These are phyloP conservation scores for Incumbomyces delicatus DNA, from an alignment of 2,329 filamentous ascomycete genomes.

Conservation along the genomic window DNA sequence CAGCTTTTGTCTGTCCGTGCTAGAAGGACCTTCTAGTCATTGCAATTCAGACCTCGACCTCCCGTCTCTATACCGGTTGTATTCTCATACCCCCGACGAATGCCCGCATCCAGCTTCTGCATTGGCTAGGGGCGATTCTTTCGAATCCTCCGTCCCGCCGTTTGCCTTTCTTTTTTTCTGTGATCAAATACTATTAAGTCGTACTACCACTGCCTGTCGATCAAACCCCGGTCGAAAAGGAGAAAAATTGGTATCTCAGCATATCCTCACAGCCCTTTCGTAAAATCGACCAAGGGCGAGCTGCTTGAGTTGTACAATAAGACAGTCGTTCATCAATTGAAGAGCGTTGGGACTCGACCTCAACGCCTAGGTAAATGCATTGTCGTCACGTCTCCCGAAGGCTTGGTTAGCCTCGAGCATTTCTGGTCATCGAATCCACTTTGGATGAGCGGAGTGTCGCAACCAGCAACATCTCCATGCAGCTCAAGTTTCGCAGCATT, in stretches of 20 bases:
- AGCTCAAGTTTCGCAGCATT: not conserved
- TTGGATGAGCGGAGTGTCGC: too few relatives aligned
- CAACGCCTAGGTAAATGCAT: slow-evolving; percentile 7
- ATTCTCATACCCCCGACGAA: too few relatives aligned
- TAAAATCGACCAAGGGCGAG: slow-evolving; percentile 1
- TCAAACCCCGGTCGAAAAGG: not conserved
- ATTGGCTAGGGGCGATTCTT: too few relatives aligned
- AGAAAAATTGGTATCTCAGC: slow-evolving; percentile 1
- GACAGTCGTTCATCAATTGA: slow-evolving; percentile 1
- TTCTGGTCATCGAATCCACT: too few relatives aligned
- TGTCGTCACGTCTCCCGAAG: not conserved
- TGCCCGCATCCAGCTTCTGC: too few relatives aligned
- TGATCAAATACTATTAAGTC: not conserved
- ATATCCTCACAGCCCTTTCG: slow-evolving; percentile 6
- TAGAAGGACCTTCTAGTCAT: too few relatives aligned
- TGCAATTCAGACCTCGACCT: too few relatives aligned
- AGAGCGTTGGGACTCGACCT: not conserved
- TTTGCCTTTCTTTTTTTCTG: too few relatives aligned
- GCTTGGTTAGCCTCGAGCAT: not conserved
- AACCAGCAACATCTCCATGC: too few relatives aligned
- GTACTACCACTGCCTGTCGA: not conserved
- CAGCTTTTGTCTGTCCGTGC: too few relatives aligned
- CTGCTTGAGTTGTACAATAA: slow-evolving; percentile 7
- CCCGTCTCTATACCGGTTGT: too few relatives aligned
- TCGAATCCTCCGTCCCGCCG: too few relatives aligned